phyloP scores from a whole-genome alignment of 257 asterid species.

The Solanum piurae region DNA sequence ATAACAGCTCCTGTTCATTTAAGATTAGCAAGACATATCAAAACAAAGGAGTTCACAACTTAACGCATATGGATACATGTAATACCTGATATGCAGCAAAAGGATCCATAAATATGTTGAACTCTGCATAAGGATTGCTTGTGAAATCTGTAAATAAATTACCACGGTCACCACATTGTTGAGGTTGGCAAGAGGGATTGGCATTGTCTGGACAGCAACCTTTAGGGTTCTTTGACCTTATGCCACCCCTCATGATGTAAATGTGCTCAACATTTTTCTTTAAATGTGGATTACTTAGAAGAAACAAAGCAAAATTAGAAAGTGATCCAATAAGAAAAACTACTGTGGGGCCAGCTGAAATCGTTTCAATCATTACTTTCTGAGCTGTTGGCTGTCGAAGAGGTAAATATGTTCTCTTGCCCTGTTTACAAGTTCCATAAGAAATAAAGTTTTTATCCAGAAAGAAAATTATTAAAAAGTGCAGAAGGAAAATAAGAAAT shows the following conservation, averaged over 20 bases:
- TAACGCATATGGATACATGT: background rate
- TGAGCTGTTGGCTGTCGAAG: constrained; percentile 63
- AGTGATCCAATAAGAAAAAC: constrained; percentile 44
- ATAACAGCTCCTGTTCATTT: background rate
- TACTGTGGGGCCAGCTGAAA: constrained; percentile 64
- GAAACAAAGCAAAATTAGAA: constrained; percentile 61
- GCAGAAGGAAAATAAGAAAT: background rate
- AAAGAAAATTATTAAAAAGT: background rate
- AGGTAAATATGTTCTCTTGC: constrained; percentile 56
- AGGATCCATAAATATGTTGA: constrained; percentile 78
- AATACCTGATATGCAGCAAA: constrained; percentile 90
- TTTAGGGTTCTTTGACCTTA: constrained; percentile 56
- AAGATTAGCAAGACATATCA: background rate
- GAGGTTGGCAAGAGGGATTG: constrained; percentile 38
- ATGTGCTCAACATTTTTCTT: constrained; percentile 59
- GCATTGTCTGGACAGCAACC: constrained; percentile 56
- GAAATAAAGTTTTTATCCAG: background rate
- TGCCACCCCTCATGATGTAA: constrained; percentile 77
- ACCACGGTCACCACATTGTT: constrained; percentile 59
- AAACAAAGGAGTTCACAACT: background rate
- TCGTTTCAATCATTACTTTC: constrained; percentile 51
- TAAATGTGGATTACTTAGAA: constrained; percentile 61
- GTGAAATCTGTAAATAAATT: constrained; percentile 55
- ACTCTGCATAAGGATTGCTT: constrained; percentile 76
- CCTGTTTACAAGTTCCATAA: constrained; percentile 28